Conservation (phyloP, 2,329 filamentous ascomycete species). For the Pseudogymnoascus sp. region DNA sequence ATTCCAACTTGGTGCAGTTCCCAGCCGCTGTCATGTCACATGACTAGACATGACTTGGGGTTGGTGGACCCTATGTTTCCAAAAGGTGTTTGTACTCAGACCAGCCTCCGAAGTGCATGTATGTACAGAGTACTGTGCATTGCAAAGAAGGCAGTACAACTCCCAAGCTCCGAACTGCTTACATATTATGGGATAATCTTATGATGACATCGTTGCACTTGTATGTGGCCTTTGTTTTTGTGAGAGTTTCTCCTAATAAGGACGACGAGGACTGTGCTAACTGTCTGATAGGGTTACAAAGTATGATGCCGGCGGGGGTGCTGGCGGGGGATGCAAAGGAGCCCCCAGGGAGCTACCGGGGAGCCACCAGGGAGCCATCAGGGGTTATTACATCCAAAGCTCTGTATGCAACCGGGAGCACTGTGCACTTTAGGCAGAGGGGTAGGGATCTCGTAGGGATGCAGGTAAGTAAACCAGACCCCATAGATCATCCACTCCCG, state of each 20-base stretch:
- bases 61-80: constrained; percentile 2
- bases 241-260: background rate
- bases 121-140: background rate
- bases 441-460: background rate
- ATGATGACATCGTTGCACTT: constrained; percentile 3
- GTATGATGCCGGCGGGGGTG: background rate
- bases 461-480: background rate
- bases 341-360: background rate
- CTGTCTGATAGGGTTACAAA: background rate
- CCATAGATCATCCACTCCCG: background rate
- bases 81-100: background rate
- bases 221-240: background rate
- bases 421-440: background rate
- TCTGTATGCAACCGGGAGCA: background rate
- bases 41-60: background rate
- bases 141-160: background rate
- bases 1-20: background rate
- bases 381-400: background rate
- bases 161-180: background rate
- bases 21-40: constrained; percentile 1
- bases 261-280: background rate
- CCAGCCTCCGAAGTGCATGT: background rate
- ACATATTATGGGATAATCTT: background rate
- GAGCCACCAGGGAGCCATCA: background rate
- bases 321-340: background rate